Evolutionary conservation across 169 alveolate species (phyloP).

Genomic region (Plasmodium coatneyi): DNA sequence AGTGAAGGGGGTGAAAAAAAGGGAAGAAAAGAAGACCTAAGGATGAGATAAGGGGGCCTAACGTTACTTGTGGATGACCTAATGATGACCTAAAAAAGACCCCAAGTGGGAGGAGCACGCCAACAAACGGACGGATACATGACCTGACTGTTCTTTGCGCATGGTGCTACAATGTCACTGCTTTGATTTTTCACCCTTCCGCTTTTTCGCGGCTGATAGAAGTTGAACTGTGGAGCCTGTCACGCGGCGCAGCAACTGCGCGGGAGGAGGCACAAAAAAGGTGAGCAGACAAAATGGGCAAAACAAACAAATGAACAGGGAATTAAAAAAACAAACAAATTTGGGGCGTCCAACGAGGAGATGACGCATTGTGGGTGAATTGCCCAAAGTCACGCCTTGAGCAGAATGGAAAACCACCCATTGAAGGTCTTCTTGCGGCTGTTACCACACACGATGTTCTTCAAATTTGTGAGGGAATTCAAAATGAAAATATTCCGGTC

Average conservation of each 20-base stretch:
- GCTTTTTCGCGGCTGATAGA: not conserved
- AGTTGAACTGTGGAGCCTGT: not conserved
- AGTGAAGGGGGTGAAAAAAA: not conserved
- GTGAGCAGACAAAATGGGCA: not conserved
- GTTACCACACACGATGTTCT: constrained; percentile 6
- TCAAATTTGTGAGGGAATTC: constrained; percentile 37
- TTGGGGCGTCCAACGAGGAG: not conserved
- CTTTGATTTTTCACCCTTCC: not conserved
- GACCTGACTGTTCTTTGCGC: not conserved
- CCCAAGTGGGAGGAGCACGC: not conserved
- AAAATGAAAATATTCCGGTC: constrained; percentile 36
- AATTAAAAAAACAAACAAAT: not conserved
- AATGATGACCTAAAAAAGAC: not conserved
- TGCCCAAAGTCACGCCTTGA: not conserved
- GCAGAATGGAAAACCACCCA: constrained; percentile 68
- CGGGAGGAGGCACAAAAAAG: not conserved
- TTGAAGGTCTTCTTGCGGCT: constrained; percentile 8
- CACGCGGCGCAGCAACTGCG: not conserved
- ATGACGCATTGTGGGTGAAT: not conserved
- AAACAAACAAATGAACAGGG: not conserved
- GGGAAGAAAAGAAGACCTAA: not conserved
- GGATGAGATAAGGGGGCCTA: not conserved
- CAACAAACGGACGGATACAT: not conserved
- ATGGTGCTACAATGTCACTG: not conserved
- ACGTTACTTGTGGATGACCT: not conserved